These are phyloP conservation scores for Rhizopus microsporus DNA, from an alignment of 371 early-diverging fungal genomes.

Conservation along the genomic window DNA sequence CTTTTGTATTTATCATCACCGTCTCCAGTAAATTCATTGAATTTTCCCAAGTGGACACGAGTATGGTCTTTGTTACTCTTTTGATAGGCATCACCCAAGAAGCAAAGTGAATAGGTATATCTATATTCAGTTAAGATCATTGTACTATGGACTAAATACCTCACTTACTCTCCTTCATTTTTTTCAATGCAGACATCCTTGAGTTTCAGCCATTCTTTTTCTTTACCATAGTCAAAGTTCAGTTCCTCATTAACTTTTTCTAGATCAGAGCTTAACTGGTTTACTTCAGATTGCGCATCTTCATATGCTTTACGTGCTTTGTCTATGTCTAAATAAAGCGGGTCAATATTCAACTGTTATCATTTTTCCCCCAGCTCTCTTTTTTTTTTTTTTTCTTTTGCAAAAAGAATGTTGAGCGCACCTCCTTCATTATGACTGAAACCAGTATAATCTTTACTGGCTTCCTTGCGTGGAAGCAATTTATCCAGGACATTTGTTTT, in stretches of 20 bases:
- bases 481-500: constrained; percentile 17
- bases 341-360: neutral
- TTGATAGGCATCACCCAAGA: constrained; percentile 77
- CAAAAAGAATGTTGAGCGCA: neutral
- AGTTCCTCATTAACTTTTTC: constrained; percentile 47
- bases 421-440: constrained; percentile 16
- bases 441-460: neutral
- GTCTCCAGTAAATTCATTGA: constrained; percentile 35
- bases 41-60: constrained; percentile 66
- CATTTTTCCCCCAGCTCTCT: too few relatives aligned
- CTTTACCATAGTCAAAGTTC: constrained; percentile 59
- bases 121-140: constrained; percentile 26
- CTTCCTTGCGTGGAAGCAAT: constrained; percentile 7
- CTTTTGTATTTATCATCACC: constrained; percentile 44
- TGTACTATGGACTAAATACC: neutral
- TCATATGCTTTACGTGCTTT: constrained; percentile 37
- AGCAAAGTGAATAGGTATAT: constrained; percentile 84
- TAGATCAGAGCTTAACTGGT: constrained; percentile 33
- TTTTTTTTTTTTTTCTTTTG: neutral
- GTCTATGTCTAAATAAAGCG: constrained; percentile 32
- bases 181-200: constrained; percentile 70
- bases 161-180: constrained; percentile 75
- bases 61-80: constrained; percentile 58
- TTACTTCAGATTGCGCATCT: constrained; percentile 40
- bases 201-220: constrained; percentile 62